These are phyloP conservation scores for Elsinoe batatas DNA, from an alignment of 2,329 filamentous ascomycete genomes.

Conservation along the genomic window DNA sequence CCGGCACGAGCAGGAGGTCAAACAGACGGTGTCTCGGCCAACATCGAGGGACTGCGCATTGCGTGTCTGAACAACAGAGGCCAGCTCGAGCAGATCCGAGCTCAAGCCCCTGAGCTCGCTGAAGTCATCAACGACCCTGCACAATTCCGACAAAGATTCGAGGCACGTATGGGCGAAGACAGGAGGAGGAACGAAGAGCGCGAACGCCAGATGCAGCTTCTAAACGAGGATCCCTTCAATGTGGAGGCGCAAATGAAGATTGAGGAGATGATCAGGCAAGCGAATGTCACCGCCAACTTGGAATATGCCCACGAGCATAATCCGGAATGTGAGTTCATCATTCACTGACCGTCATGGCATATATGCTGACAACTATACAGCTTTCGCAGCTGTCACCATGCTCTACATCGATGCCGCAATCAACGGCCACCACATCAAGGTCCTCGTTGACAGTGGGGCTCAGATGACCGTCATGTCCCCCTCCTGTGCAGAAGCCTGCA, in stretches of 20 bases:
- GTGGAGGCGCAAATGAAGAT: constrained; percentile 84
- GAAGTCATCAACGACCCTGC: constrained; percentile 64
- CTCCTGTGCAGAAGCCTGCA: constrained; percentile 77
- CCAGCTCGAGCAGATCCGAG: constrained; percentile 59
- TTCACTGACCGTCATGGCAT: background rate
- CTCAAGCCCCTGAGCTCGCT: constrained; percentile 66
- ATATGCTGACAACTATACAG: constrained; percentile 36
- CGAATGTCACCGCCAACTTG: constrained; percentile 87
- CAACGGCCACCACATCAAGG: constrained; percentile 85
- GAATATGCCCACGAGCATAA: constrained; percentile 97
- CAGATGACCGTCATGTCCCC: constrained; percentile 99
- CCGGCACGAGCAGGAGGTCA: constrained; percentile 25
- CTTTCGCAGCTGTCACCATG: constrained; percentile 91
- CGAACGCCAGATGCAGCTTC: constrained; percentile 67
- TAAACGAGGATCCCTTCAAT: constrained; percentile 94
- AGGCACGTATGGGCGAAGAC: constrained; percentile 58
- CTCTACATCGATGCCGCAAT: constrained; percentile 94
- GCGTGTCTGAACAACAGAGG: constrained; percentile 71
- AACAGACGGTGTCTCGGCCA: constrained; percentile 20
- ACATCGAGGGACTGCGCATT: constrained; percentile 74
- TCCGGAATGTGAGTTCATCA: constrained; percentile 64
- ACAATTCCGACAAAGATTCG: constrained; percentile 64
- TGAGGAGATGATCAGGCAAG: constrained; percentile 92
- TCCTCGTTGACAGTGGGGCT: constrained; percentile 91
- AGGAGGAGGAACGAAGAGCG: constrained; percentile 64